A percentile compares a stretch with the other conserved stretches of the same genome.
phyloP scores from a whole-genome alignment of 306 rosid species.

The Cucumis melo region DNA sequence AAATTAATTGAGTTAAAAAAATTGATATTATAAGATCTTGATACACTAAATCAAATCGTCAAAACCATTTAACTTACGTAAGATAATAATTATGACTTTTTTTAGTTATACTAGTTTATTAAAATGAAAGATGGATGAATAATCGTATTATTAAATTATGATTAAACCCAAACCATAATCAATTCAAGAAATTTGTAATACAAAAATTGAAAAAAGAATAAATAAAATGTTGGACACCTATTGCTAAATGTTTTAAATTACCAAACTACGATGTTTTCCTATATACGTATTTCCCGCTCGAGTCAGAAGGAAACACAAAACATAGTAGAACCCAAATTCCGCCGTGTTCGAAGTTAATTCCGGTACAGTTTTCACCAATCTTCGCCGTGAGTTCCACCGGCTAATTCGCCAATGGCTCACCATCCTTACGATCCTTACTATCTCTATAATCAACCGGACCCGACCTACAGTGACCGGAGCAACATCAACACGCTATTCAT shows the following conservation, averaged over 20 bases:
- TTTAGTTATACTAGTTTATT: no score
- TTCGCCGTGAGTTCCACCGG: neutral
- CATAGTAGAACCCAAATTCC: neutral
- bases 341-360: neutral
- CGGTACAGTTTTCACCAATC: neutral
- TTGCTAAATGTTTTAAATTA: neutral
- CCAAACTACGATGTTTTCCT: neutral
- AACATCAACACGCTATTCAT: conserved; percentile 79
- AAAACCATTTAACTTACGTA: no score
- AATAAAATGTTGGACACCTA: no score
- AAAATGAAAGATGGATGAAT: no score
- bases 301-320: neutral
- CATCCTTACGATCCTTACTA: conserved; percentile 58
- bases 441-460: conserved; percentile 31
- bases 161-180: neutral
- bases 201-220: no score
- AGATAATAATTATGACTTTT: no score
- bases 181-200: no score
- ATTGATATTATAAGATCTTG: no score
- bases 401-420: conserved; percentile 35
- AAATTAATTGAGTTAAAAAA: no score
- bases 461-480: conserved; percentile 32
- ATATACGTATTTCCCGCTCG: neutral
- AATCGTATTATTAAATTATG: no score
- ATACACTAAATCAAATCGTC: no score